These are phyloP conservation scores for Turritis glabra DNA, from an alignment of 345 rosid species.

Conservation along the genomic window DNA sequence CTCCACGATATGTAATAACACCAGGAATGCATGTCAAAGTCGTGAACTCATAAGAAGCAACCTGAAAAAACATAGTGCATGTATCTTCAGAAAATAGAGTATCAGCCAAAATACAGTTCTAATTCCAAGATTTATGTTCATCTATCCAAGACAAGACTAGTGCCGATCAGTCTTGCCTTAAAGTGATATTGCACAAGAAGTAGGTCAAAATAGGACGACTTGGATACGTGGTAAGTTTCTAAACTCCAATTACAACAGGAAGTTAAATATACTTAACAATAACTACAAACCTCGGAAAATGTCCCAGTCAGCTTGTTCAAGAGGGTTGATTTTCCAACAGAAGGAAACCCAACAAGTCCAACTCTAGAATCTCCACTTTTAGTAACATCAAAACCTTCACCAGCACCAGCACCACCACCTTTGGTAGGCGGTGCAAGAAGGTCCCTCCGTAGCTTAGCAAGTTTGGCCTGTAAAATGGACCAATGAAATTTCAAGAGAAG, in stretches of 20 bases:
- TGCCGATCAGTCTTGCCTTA: neutral
- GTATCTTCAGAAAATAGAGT: conserved; percentile 12
- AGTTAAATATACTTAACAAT: neutral
- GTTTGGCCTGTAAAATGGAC: conserved; percentile 67
- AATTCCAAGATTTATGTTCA: conserved; percentile 1
- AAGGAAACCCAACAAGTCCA: conserved; percentile 96
- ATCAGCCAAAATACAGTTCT: neutral
- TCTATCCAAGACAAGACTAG: conserved; percentile 12
- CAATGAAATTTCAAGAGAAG: neutral
- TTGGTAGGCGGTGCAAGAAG: conserved; percentile 87
- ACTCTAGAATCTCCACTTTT: conserved; percentile 98
- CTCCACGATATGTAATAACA: conserved; percentile 90
- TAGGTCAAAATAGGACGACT: neutral
- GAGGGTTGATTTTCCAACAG: conserved; percentile 98
- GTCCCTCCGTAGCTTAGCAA: conserved; percentile 91
- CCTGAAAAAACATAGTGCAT: conserved; percentile 47
- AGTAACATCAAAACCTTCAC: conserved; percentile 98
- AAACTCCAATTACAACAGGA: neutral
- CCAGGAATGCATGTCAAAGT: conserved; percentile 98
- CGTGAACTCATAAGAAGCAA: conserved; percentile 97
- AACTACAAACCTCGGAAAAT: conserved; percentile 77
- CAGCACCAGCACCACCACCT: conserved; percentile 86
- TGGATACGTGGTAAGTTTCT: neutral
- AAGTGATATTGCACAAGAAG: neutral
- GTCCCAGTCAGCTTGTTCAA: conserved; percentile 92